A percentile compares a stretch with the other conserved stretches of the same genome.
phyloP scores from a whole-genome alignment of 169 alveolate species.

The Besnoitia besnoiti region DNA sequence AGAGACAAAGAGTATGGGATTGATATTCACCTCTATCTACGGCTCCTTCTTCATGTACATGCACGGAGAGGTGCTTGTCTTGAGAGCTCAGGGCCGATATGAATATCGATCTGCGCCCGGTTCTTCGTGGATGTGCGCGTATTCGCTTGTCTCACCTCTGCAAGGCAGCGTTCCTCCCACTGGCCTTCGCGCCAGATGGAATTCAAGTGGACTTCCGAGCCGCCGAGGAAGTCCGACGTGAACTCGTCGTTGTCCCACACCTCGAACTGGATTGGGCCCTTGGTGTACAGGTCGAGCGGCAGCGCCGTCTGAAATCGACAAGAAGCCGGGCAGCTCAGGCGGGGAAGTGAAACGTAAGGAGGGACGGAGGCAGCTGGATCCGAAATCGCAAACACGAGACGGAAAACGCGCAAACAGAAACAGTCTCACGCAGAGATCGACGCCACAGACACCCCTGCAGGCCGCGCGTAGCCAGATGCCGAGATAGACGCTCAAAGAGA shows the following conservation, averaged over 20 bases:
- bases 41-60: neutral
- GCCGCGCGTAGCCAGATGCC: too few relatives aligned
- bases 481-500: too few relatives aligned
- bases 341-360: too few relatives aligned
- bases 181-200: conserved; percentile 66
- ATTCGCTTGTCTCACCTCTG: conserved; percentile 50
- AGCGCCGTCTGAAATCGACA: conserved; percentile 56
- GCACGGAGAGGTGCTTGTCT: neutral
- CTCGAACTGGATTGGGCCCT: conserved; percentile 73
- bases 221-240: conserved; percentile 74
- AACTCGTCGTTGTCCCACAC: conserved; percentile 77
- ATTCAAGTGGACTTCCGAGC: conserved; percentile 69
- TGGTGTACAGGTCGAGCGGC: conserved; percentile 73
- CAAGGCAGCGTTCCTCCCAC: conserved; percentile 70
- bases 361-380: neutral
- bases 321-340: neutral
- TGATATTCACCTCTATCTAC: too few relatives aligned
- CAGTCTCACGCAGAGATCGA: too few relatives aligned
- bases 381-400: neutral
- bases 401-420: neutral
- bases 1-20: too few relatives aligned
- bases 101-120: too few relatives aligned
- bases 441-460: too few relatives aligned
- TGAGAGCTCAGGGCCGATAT: too few relatives aligned
- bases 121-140: neutral